These are phyloP conservation scores for Chlorella sp. DNA, from an alignment of 139 green algal species.

Conservation along the genomic window DNA sequence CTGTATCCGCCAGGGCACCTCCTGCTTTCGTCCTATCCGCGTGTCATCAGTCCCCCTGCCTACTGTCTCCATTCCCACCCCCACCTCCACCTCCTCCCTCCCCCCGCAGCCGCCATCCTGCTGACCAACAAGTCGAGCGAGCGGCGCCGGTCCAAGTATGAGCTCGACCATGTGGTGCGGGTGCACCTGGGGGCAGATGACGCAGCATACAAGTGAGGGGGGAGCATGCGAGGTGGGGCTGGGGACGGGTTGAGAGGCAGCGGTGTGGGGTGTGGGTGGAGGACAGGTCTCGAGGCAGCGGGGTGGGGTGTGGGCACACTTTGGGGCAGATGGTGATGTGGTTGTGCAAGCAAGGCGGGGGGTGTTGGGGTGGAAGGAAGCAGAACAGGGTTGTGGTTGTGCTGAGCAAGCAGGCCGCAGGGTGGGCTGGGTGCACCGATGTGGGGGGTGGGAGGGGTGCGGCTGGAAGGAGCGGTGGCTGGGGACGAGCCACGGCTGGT, in stretches of 20 bases:
- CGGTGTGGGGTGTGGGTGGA: no score
- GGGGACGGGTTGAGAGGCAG: background rate
- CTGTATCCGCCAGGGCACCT: no score
- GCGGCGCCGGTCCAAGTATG: constrained; percentile 71
- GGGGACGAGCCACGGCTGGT: no score
- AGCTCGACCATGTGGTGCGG: constrained; percentile 71
- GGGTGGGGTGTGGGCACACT: background rate
- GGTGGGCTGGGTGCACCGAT: no score
- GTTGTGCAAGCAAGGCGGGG: background rate
- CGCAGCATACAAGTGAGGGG: constrained; percentile 68
- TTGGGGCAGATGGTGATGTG: background rate
- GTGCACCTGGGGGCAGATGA: constrained; percentile 78
- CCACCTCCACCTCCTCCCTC: background rate
- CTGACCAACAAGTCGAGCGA: constrained; percentile 74
- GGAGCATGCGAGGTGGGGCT: background rate
- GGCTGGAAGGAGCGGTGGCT: no score
- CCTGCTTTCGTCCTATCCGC: no score
- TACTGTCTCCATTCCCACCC: background rate
- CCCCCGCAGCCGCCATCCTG: constrained; percentile 58
- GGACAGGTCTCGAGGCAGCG: background rate
- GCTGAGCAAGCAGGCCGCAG: no score
- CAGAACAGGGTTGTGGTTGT: no score
- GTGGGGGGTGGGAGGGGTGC: no score
- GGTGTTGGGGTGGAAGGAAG: no score
- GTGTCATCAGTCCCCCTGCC: background rate